Base-by-base conservation (phyloP, 2,329 filamentous ascomycete genomes). In the Bertia moriformis region DNA sequence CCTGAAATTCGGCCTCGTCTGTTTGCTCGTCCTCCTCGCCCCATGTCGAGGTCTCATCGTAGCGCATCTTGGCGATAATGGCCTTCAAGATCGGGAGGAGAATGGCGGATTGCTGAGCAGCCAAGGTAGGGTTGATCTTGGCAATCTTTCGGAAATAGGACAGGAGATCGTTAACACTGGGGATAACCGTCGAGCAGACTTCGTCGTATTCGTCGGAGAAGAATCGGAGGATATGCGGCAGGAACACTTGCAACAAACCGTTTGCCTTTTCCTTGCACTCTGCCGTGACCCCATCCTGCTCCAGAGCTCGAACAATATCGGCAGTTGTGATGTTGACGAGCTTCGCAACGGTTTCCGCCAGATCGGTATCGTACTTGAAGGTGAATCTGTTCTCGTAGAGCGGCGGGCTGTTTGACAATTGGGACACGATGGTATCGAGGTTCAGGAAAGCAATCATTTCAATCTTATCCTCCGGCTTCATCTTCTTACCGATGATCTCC, bases 171-270 rank as follows among this genome's bases (percentile, higher is more conserved):
- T 85, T 94, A 40, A 96, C 74, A 27, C 85, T 89, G 17, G 88
- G 84, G 44, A 98, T 93, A 42, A 96, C 86, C 12, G 86, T 91
- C 24, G 88, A 93, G 66, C 91, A 96, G 48, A 98, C 81, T 62
- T 98, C 91, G 58, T 98, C 91, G 57, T 93, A 98, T 55, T 98
- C 88, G 58, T 98, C 91, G 18, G 87, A 83, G 61, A 98, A 95
- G 66, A 95, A 95, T 29, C 89, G 83, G 38, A 98, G 67, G 12
- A 96, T 70, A 48, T 88, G 81, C 1, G 88, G 86, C 19, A 94
- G 66, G 56, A 96, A 96, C 30, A 75, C 73, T 52, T 83, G 82
- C 39, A 96, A 67, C 43, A 93, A 73, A 48, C 82, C 78, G 49
- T 91, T 86, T 38, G 91, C 89, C 49, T 78, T 82, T 36, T 72